Evolutionary conservation across 495 filamentous ascomycete species (phyloP).

Genomic region (Pseudomonodictys pantanalensis): DNA sequence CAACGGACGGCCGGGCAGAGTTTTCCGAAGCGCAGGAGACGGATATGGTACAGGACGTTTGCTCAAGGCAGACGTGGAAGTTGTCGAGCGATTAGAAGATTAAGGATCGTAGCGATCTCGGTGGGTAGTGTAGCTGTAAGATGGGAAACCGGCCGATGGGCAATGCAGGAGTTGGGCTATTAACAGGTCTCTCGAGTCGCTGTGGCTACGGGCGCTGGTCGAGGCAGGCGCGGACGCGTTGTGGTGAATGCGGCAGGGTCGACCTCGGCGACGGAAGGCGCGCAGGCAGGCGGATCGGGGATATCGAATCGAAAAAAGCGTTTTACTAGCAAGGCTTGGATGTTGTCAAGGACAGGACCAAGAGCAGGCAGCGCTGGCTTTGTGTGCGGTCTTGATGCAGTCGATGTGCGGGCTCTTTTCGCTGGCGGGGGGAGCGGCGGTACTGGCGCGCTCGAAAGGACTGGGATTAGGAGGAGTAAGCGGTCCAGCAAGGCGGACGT

Average conservation of each 20-base stretch:
- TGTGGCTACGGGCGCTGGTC: not conserved
- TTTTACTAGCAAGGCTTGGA: no score
- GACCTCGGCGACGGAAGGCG: conserved; percentile 10
- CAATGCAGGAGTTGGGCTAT: conserved; percentile 14
- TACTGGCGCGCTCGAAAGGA: conserved; percentile 30
- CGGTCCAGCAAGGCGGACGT: conserved; percentile 15
- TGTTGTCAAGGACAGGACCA: conserved; percentile 14
- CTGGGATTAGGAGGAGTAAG: conserved; percentile 22
- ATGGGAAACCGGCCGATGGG: conserved; percentile 21
- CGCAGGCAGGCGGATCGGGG: not conserved
- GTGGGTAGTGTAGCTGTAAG: conserved; percentile 10
- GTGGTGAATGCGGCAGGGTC: conserved; percentile 2
- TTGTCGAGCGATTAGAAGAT: conserved; percentile 29
- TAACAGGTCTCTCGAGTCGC: conserved; percentile 8
- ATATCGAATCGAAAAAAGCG: conserved; percentile 19
- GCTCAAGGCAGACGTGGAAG: conserved; percentile 15
- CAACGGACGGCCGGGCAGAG: conserved; percentile 8
- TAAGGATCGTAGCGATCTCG: conserved; percentile 36
- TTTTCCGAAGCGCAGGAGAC: conserved; percentile 9
- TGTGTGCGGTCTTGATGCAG: not conserved
- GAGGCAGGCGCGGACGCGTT: conserved; percentile 15
- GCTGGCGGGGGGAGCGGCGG: conserved; percentile 27
- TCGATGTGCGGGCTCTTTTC: conserved; percentile 30
- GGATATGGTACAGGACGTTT: conserved; percentile 17
- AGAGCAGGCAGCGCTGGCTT: conserved; percentile 18